phyloP scores from a whole-genome alignment of 2,329 filamentous ascomycete species.

The Colletotrichum liaoningense region DNA sequence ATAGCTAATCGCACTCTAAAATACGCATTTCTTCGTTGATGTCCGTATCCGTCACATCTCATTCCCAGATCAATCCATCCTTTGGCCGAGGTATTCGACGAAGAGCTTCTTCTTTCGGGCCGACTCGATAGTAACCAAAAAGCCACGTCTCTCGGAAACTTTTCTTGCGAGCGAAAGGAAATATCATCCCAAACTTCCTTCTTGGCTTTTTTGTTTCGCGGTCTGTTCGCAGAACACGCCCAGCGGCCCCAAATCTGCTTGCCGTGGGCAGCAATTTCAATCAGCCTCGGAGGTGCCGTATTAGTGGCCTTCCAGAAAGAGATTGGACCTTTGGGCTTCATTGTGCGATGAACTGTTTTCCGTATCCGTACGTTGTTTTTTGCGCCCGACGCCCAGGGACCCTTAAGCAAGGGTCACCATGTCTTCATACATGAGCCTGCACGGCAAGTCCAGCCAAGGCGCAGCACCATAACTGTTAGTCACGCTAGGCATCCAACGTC shows the following conservation, averaged over 20 bases:
- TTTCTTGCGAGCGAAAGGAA: neutral
- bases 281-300: constrained; percentile 53
- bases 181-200: neutral
- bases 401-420: constrained; percentile 49
- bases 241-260: too few relatives aligned
- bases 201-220: neutral
- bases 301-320: constrained; percentile 42
- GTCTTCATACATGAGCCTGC: constrained; percentile 46
- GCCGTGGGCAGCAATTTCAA: constrained; percentile 36
- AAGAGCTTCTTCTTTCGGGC: neutral
- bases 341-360: constrained; percentile 33
- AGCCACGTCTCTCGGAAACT: neutral
- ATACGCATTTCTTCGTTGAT: neutral
- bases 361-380: constrained; percentile 25
- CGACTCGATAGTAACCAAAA: neutral
- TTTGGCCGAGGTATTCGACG: constrained; percentile 1
- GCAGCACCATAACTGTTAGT: constrained; percentile 35
- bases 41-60: neutral
- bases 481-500: neutral
- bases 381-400: constrained; percentile 47
- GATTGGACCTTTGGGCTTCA: constrained; percentile 43
- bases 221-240: neutral
- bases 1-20: neutral
- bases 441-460: constrained; percentile 51
- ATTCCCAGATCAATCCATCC: neutral